phyloP scores from a whole-genome alignment of 1,284 basidiomycete species.

The Pseudozyma sp. region DNA sequence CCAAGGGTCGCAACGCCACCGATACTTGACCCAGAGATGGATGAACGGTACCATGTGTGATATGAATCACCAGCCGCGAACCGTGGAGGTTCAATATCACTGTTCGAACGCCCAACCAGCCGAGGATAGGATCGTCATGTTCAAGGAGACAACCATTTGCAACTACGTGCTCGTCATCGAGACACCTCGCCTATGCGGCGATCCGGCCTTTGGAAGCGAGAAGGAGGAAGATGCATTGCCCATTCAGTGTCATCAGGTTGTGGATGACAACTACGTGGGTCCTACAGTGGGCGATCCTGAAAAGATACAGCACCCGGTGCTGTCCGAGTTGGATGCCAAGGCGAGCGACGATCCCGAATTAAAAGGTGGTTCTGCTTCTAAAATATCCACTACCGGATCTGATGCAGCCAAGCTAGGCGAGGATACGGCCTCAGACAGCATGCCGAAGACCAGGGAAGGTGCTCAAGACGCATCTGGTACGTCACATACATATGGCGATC shows the following conservation, averaged over 20 bases:
- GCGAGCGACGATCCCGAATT: neutral
- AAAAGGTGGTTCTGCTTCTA: too few relatives aligned
- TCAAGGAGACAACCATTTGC: slow-evolving; percentile 66
- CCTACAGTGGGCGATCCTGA: slow-evolving; percentile 33
- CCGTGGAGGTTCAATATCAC: slow-evolving; percentile 61
- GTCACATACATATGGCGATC: slow-evolving; percentile 47
- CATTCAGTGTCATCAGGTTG: slow-evolving; percentile 41
- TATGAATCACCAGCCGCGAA: slow-evolving; percentile 55
- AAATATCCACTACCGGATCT: too few relatives aligned
- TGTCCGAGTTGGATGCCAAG: slow-evolving; percentile 6
- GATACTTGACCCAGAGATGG: slow-evolving; percentile 61
- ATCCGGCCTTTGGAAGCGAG: slow-evolving; percentile 43
- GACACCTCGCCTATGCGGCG: slow-evolving; percentile 44
- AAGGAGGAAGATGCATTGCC: slow-evolving; percentile 40
- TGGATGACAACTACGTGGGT: slow-evolving; percentile 31
- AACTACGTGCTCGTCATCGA: slow-evolving; percentile 60
- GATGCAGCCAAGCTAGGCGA: too few relatives aligned
- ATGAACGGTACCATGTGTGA: slow-evolving; percentile 61
- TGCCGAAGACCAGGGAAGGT: neutral
- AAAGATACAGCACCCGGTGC: slow-evolving; percentile 2
- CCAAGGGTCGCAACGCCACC: slow-evolving; percentile 26
- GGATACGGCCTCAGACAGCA: too few relatives aligned
- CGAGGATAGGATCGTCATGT: slow-evolving; percentile 54
- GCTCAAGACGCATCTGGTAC: slow-evolving; percentile 7
- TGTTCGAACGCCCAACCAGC: slow-evolving; percentile 43